These are phyloP conservation scores for Mrakia hoshinonis DNA, from an alignment of 768 basidiomycete genomes.

Conservation along the genomic window DNA sequence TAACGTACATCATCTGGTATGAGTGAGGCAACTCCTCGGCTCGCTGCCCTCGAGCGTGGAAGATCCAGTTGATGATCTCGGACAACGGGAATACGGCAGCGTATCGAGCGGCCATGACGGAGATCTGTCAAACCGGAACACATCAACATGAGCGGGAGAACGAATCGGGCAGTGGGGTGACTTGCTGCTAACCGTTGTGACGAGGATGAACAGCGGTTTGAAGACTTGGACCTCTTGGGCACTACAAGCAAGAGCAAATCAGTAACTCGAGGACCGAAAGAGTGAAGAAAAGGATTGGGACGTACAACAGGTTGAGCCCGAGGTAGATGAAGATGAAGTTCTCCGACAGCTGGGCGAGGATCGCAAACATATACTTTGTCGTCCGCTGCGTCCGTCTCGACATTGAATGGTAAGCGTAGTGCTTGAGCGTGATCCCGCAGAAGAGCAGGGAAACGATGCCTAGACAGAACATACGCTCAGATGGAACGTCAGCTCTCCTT, in stretches of 20 bases:
- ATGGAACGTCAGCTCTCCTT: constrained; percentile 32
- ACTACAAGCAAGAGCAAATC: constrained; percentile 47
- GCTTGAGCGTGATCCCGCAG: constrained; percentile 97
- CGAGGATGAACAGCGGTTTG: constrained; percentile 88
- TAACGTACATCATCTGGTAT: constrained; percentile 80
- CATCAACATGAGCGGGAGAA: neutral
- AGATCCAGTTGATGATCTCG: constrained; percentile 88
- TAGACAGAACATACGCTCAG: constrained; percentile 5
- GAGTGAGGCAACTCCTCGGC: constrained; percentile 91
- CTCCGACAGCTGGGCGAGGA: constrained; percentile 87
- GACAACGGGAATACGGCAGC: constrained; percentile 92
- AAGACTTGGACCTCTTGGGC: constrained; percentile 62
- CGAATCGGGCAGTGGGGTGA: neutral
- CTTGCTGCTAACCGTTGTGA: constrained; percentile 55
- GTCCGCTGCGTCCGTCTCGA: constrained; percentile 85
- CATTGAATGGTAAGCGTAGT: constrained; percentile 99
- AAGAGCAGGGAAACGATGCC: constrained; percentile 96
- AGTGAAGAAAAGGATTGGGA: constrained; percentile 25
- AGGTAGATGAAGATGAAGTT: constrained; percentile 99
- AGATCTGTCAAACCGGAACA: constrained; percentile 45
- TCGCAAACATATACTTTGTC: constrained; percentile 90
- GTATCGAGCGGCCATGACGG: constrained; percentile 90
- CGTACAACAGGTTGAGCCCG: constrained; percentile 75
- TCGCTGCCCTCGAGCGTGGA: constrained; percentile 64
- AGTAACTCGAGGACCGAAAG: constrained; percentile 53